Evolutionary conservation across 1,139 yeast genomes (phyloP).

Genomic region (Sugiyamaella castrensis): DNA sequence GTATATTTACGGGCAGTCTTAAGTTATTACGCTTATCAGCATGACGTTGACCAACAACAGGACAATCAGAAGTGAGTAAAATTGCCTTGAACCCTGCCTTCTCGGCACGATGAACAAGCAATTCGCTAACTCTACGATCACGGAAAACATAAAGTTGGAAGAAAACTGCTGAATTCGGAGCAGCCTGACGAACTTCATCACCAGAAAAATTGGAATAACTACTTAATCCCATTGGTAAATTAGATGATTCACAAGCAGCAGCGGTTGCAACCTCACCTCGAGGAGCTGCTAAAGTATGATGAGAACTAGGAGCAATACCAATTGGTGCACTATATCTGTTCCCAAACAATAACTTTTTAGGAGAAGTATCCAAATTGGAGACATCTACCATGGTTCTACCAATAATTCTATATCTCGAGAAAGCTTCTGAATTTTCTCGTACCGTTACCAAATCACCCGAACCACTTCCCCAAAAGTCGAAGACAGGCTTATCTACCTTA

Average conservation of each 20-base stretch:
- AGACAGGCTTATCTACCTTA: constrained; percentile 12
- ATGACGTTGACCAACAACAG: constrained; percentile 60
- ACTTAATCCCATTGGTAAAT: constrained; percentile 36
- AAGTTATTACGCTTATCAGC: constrained; percentile 49
- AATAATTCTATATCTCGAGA: constrained; percentile 35
- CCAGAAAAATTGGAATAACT: constrained; percentile 33
- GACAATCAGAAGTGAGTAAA: constrained; percentile 63
- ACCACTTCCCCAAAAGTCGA: constrained; percentile 37
- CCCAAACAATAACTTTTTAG: constrained; percentile 41
- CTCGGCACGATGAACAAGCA: constrained; percentile 50
- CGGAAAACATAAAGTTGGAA: constrained; percentile 47
- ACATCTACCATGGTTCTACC: constrained; percentile 46
- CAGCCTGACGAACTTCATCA: constrained; percentile 34
- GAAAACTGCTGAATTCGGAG: constrained; percentile 31
- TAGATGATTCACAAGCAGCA: constrained; percentile 30
- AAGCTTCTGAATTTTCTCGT: constrained; percentile 32
- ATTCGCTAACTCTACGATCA: constrained; percentile 43
- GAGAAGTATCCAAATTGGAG: constrained; percentile 38
- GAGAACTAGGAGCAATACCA: constrained; percentile 63
- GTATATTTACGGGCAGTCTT: constrained; percentile 37
- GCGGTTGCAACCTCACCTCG: constrained; percentile 53
- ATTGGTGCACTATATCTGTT: constrained; percentile 47
- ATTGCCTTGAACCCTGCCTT: constrained; percentile 53
- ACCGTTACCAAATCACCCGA: constrained; percentile 34
- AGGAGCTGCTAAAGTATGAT: constrained; percentile 58